phyloP scores from a whole-genome alignment of 2,329 filamentous ascomycete species.

The Tolypocladium inflatum region DNA sequence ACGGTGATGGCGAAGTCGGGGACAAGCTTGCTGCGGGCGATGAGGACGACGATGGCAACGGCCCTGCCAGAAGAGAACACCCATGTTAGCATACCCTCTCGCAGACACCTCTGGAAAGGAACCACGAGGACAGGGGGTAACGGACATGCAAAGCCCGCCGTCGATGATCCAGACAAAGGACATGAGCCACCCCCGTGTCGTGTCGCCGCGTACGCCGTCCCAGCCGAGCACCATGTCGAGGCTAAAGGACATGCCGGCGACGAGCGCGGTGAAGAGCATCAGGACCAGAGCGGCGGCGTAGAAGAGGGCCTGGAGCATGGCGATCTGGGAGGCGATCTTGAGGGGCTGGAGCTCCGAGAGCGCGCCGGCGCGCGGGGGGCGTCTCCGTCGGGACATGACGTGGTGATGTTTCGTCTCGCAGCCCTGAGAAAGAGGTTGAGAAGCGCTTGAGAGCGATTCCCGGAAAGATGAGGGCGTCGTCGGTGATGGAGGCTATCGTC shows the following conservation, averaged over 20 bases:
- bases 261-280: constrained; percentile 48
- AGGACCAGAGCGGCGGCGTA: constrained; percentile 41
- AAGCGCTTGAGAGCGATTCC: too few species aligned
- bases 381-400: constrained; percentile 44
- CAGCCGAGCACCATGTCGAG: constrained; percentile 48
- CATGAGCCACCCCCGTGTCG: constrained; percentile 50
- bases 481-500: not conserved
- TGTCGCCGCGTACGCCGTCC: constrained; percentile 50
- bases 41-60: constrained; percentile 71
- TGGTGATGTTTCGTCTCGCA: not conserved
- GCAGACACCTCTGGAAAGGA: constrained; percentile 1
- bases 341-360: constrained; percentile 52
- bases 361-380: constrained; percentile 50
- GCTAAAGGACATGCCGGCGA: constrained; percentile 45
- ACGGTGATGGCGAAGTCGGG: constrained; percentile 90
- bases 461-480: not conserved
- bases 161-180: constrained; percentile 49
- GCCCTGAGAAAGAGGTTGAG: not conserved
- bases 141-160: constrained; percentile 42
- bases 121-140: constrained; percentile 4
- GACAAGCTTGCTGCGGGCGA: constrained; percentile 86
- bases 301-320: constrained; percentile 45
- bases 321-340: constrained; percentile 50
- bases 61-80: constrained; percentile 41
- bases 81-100: not conserved